phyloP scores from a whole-genome alignment of 371 early-diverging fungal genomes.

The Rhizopus stolonifer region DNA sequence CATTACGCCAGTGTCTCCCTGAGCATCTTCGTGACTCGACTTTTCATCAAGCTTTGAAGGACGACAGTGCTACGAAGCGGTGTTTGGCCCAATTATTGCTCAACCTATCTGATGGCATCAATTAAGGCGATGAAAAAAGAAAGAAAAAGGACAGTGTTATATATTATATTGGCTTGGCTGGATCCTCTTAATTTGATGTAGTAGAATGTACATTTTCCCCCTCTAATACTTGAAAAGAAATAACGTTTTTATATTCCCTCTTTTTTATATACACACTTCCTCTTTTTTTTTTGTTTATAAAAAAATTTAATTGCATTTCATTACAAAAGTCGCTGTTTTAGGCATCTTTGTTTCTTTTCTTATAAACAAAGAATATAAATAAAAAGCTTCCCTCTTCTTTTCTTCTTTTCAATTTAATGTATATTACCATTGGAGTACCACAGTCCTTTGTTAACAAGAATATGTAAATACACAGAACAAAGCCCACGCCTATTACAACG shows the following conservation, averaged over 20 bases:
- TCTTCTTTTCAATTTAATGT: no score
- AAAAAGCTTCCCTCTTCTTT: no score
- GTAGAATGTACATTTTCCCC: constrained; percentile 6
- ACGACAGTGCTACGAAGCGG: constrained; percentile 80
- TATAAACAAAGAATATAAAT: no score
- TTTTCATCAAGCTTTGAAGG: constrained; percentile 76
- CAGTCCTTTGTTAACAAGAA: no score
- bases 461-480: no score
- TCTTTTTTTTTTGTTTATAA: constrained; percentile 2
- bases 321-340: no score
- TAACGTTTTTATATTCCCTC: constrained; percentile 2
- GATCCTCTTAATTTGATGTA: constrained; percentile 15
- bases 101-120: constrained; percentile 58
- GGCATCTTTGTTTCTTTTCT: not conserved
- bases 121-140: constrained; percentile 9
- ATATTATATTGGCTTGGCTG: constrained; percentile 14
- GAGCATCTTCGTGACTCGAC: constrained; percentile 81
- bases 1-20: constrained; percentile 85
- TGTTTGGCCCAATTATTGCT: constrained; percentile 66
- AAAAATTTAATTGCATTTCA: not conserved
- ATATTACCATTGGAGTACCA: no score
- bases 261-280: constrained; percentile 5
- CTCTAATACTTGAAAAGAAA: not conserved
- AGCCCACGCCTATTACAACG: no score
- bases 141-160: constrained; percentile 6